Evolutionary conservation across 1,139 yeast species (phyloP).

Genomic region (Meyerozyma elateridarum): DNA sequence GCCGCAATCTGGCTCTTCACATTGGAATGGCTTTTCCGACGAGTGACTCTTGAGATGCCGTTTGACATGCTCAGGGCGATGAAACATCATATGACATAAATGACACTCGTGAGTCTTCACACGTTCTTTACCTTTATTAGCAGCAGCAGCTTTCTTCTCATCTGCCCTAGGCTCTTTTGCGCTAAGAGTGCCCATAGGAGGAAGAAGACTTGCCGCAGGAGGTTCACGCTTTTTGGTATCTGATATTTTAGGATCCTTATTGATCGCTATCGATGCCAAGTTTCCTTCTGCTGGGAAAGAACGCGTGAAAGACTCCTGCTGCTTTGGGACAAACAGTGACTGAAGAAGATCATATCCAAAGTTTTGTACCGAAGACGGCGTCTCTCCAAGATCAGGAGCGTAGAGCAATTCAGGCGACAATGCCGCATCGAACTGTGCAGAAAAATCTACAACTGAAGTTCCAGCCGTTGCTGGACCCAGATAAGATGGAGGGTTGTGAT

Average conservation of each 20-base stretch:
- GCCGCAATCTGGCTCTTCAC: conserved; percentile 69
- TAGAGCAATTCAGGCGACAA: not conserved
- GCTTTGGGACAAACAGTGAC: conserved; percentile 20
- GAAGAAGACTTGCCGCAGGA: conserved; percentile 17
- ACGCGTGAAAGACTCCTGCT: conserved; percentile 20
- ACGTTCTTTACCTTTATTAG: conserved; percentile 40
- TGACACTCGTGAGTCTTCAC: conserved; percentile 72
- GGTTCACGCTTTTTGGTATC: not conserved
- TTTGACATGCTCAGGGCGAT: conserved; percentile 88
- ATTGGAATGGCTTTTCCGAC: conserved; percentile 78
- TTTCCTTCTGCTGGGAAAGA: conserved; percentile 38
- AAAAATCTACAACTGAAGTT: conserved; percentile 8
- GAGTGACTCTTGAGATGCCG: conserved; percentile 87
- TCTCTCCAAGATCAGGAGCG: conserved; percentile 1
- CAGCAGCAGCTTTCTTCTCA: conserved; percentile 4
- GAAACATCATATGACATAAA: conserved; percentile 71
- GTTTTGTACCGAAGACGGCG: not conserved
- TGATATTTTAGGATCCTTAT: not conserved
- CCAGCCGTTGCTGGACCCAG: conserved; percentile 13
- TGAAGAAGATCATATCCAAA: conserved; percentile 20
- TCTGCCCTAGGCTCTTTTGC: conserved; percentile 11
- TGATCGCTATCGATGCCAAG: conserved; percentile 26
- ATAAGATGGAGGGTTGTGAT: conserved; percentile 7
- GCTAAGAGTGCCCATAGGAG: conserved; percentile 40
- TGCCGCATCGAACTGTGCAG: not conserved